Evolutionary conservation across 768 basidiomycete genomes (phyloP).

Genomic region (Phaffia tasmanica): DNA sequence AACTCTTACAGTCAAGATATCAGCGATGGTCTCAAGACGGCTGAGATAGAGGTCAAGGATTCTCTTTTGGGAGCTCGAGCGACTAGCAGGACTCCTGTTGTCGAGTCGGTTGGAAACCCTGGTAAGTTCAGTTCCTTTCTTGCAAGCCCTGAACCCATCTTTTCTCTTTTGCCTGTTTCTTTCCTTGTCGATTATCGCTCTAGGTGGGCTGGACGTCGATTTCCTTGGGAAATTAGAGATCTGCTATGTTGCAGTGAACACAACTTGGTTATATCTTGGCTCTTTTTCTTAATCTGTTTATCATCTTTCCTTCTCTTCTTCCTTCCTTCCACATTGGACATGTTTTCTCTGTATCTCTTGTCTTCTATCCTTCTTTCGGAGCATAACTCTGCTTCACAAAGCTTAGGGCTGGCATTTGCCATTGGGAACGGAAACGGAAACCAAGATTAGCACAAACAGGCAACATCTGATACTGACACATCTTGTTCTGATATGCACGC

Average conservation of each 20-base stretch:
- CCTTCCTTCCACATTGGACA: background rate
- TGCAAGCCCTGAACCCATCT: too few relatives aligned
- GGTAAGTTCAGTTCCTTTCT: background rate
- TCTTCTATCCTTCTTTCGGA: background rate
- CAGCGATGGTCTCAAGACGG: slow-evolving; percentile 5
- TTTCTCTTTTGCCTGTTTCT: too few relatives aligned
- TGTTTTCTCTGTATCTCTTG: background rate
- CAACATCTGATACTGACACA: slow-evolving; percentile 3
- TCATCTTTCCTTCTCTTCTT: background rate
- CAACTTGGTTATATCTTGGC: too few relatives aligned
- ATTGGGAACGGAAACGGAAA: background rate
- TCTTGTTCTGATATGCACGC: background rate
- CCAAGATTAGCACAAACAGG: background rate
- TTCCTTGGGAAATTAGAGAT: too few relatives aligned
- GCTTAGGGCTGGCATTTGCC: slow-evolving; percentile 34
- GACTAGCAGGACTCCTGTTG: background rate
- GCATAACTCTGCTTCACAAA: too few relatives aligned
- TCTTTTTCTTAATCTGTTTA: background rate
- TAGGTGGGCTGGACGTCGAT: too few relatives aligned
- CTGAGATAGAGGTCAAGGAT: slow-evolving; percentile 6
- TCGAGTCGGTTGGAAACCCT: background rate
- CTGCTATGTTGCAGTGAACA: too few relatives aligned
- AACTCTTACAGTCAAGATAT: too few relatives aligned
- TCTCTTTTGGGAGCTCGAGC: background rate
- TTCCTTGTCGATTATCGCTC: too few relatives aligned